A percentile compares a stretch with the other conserved stretches of the same genome.
phyloP scores from a whole-genome alignment of 306 rosid species.

The Biancaea sappan region DNA sequence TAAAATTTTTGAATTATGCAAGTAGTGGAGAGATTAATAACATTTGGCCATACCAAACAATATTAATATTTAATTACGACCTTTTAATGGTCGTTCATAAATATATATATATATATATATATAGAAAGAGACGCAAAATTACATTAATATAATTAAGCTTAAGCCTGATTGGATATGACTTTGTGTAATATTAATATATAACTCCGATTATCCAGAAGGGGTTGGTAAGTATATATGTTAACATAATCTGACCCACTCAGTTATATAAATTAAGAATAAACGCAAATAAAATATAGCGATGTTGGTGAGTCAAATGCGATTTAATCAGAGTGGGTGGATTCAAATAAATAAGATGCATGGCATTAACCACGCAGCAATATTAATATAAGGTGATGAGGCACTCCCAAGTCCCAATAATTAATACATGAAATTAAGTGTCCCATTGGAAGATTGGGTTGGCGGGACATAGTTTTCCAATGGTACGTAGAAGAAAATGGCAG shows the following conservation, averaged over 20 bases:
- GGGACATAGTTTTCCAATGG: conserved; percentile 35
- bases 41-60: too few relatives aligned
- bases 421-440: too few relatives aligned
- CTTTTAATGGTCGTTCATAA: too few relatives aligned
- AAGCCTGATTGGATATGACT: background rate
- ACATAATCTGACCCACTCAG: background rate
- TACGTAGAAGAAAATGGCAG: background rate
- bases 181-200: background rate
- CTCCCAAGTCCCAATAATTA: too few relatives aligned
- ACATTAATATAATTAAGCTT: background rate
- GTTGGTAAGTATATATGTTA: background rate
- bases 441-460: conserved; percentile 48
- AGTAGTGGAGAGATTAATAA: too few relatives aligned
- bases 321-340: background rate
- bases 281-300: too few relatives aligned
- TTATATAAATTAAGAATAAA: background rate
- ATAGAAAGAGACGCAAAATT: background rate
- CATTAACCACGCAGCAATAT: background rate
- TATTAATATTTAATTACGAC: too few relatives aligned
- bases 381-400: background rate
- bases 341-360: too few relatives aligned
- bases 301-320: background rate
- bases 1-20: too few relatives aligned
- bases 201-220: background rate
- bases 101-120: too few relatives aligned